phyloP scores from a whole-genome alignment of 179 eudicot species.

The Beta lomatogona region DNA sequence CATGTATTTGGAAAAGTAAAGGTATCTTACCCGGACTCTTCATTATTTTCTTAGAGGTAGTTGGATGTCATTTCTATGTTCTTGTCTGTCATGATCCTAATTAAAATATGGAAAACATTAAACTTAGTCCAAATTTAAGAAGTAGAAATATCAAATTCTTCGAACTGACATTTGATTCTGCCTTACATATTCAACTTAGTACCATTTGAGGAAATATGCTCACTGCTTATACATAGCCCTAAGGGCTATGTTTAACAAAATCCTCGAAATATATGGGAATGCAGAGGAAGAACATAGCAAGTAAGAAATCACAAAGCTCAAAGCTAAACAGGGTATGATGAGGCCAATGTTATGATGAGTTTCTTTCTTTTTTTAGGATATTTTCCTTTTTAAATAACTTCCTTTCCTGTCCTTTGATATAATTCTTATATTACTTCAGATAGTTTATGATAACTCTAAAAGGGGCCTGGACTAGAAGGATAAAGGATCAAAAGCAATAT shows the following conservation, averaged over 20 bases:
- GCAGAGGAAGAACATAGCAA: background rate
- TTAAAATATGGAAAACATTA: no score
- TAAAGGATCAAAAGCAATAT: background rate
- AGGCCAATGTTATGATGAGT: background rate
- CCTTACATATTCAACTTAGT: no score
- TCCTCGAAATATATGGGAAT: background rate
- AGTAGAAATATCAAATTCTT: no score
- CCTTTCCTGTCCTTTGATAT: background rate
- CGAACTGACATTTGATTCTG: no score
- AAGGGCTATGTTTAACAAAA: no score
- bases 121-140: no score
- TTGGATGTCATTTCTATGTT: no score
- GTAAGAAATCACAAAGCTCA: background rate
- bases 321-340: background rate
- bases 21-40: no score
- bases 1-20: background rate
- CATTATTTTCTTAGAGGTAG: no score
- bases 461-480: background rate
- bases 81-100: no score
- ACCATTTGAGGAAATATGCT: no score
- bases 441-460: background rate
- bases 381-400: background rate
- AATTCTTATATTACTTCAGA: background rate
- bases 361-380: background rate
- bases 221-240: no score